Evolutionary conservation across 1,284 basidiomycete genomes (phyloP).

Genomic region (Puccinia coronata): DNA sequence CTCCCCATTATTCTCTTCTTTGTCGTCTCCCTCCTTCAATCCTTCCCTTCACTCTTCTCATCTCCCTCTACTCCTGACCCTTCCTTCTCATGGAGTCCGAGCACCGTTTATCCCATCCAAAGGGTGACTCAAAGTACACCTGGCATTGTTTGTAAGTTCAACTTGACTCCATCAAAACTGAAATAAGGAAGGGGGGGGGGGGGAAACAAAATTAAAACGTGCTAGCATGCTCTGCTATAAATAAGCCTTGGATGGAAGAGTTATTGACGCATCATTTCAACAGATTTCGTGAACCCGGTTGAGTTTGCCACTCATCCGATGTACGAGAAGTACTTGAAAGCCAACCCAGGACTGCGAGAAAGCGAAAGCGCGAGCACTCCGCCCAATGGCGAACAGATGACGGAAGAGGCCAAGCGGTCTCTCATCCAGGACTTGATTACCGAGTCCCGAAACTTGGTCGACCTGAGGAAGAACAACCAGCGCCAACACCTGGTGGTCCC

Average conservation of each 20-base stretch:
- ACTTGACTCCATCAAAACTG: not conserved
- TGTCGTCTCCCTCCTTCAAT: constrained; percentile 78
- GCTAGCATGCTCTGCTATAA: not conserved
- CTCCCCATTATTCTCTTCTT: constrained; percentile 82
- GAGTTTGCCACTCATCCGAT: constrained; percentile 77
- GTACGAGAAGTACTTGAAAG: constrained; percentile 53
- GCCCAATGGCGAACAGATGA: not conserved
- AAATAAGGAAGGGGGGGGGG: not conserved
- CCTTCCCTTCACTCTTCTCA: constrained; percentile 74
- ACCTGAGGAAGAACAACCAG: not conserved
- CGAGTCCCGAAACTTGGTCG: constrained; percentile 24
- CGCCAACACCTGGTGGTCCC: constrained; percentile 19
- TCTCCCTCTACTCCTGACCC: constrained; percentile 74
- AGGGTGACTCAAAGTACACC: constrained; percentile 50
- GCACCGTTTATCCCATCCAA: constrained; percentile 54
- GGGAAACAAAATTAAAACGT: constrained; percentile 52
- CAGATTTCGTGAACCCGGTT: constrained; percentile 74
- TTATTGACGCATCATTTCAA: constrained; percentile 64
- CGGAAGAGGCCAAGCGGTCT: constrained; percentile 17
- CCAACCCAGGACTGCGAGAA: constrained; percentile 51
- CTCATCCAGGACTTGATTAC: constrained; percentile 15
- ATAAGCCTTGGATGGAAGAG: constrained; percentile 63
- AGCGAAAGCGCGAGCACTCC: not conserved
- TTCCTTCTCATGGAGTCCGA: constrained; percentile 70
- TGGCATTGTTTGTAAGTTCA: constrained; percentile 27